phyloP scores from a whole-genome alignment of 208 protist genomes.

The Tritrichomonas musculus region DNA sequence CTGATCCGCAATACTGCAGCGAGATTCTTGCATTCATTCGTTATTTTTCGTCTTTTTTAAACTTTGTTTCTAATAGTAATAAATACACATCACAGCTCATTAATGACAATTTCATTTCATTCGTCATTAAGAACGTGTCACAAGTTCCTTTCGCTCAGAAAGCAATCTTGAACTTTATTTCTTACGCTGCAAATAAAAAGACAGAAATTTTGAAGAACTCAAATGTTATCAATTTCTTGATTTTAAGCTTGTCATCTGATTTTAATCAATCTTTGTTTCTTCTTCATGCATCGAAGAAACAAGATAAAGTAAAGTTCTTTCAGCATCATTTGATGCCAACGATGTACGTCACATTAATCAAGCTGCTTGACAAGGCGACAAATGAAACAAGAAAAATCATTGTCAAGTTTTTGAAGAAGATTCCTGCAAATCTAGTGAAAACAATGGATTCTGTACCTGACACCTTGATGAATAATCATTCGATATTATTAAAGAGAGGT shows the following conservation, averaged over 20 bases:
- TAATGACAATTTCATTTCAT: background rate
- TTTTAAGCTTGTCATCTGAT: background rate
- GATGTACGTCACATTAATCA: background rate
- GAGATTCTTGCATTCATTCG: background rate
- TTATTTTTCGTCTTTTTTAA: background rate
- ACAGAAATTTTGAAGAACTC: background rate
- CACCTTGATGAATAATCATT: background rate
- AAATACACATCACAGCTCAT: background rate
- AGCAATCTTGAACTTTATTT: background rate
- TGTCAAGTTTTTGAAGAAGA: background rate
- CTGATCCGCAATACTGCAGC: background rate
- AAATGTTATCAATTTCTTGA: background rate
- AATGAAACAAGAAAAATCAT: background rate
- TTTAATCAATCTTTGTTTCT: background rate
- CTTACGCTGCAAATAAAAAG: background rate
- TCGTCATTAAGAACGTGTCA: background rate
- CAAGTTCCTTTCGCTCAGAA: background rate
- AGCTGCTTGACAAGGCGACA: background rate
- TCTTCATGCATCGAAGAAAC: background rate
- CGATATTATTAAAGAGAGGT: background rate
- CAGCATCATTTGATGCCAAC: background rate
- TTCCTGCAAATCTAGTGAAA: background rate
- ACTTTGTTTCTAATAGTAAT: background rate
- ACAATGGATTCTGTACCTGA: background rate
- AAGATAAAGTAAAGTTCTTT: background rate